Conservation (phyloP, 345 rosid genomes). For the Balakata baccata region DNA sequence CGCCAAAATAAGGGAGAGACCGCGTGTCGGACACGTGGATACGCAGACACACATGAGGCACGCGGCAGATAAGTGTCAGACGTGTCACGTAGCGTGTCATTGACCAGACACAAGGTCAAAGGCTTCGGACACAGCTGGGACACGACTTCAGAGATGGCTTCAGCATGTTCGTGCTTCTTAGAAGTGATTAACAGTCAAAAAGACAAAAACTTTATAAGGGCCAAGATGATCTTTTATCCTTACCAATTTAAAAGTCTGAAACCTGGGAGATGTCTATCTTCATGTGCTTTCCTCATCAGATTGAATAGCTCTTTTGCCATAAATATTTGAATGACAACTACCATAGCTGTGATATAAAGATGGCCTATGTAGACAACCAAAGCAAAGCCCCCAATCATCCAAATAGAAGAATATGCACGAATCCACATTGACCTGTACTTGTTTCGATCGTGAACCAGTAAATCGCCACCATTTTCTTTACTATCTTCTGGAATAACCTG, state of each 20-base stretch:
- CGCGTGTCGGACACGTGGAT: too few species aligned
- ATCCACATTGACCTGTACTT: conserved; percentile 81
- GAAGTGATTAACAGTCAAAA: background rate
- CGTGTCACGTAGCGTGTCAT: too few species aligned
- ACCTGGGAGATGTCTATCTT: conserved; percentile 79
- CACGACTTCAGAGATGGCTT: too few species aligned
- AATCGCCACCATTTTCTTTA: conserved; percentile 53
- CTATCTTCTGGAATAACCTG: conserved; percentile 56
- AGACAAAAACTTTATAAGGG: background rate
- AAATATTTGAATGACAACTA: conserved; percentile 83
- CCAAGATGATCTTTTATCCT: background rate
- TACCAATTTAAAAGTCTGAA: conserved; percentile 88
- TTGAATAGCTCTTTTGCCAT: conserved; percentile 93
- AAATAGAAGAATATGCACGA: conserved; percentile 66
- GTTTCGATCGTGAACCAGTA: conserved; percentile 66
- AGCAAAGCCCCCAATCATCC: conserved; percentile 92
- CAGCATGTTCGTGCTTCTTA: too few species aligned
- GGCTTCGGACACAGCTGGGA: too few species aligned
- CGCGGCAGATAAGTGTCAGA: too few species aligned
- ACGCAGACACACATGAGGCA: too few species aligned
- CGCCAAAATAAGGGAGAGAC: too few species aligned
- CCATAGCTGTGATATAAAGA: conserved; percentile 95
- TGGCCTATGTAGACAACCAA: conserved; percentile 90
- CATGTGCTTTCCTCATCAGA: conserved; percentile 77
- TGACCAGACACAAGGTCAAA: too few species aligned